Evolutionary conservation across 768 basidiomycete species (phyloP), one percentile per base, ranked within the genome.

Genomic region (Lyophyllum semitale): DNA sequence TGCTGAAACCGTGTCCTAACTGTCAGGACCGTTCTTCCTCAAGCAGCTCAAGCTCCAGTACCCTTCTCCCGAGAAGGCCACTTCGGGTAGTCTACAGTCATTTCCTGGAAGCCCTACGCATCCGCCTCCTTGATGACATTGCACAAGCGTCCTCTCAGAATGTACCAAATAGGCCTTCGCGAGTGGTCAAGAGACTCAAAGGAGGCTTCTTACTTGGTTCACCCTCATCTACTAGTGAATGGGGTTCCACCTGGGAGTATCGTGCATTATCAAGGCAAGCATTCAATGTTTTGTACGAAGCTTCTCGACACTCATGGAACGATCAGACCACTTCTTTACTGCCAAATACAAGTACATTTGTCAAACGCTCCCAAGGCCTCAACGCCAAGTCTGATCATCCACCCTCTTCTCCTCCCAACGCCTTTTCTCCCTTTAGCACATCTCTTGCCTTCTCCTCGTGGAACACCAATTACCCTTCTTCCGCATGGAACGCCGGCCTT

Each of bases 401-500:
- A 88, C 54, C 84, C 87, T 1, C 73, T 81, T 17, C 74, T 89
- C 32, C 71, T 77, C 11, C 67, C 81, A 5, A 88, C 88, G 1
- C 77, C 81, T 18, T 83, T 84, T 62, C 70, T 85, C 42, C 80
- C 84, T 8, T 71, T 91, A 1, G 58, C 68, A 17, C 58, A 68
- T 22, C 62, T 66, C 23, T 68, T 79, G 12, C 81, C 84, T 20
- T 65, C 83, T 17, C 66, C 78, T 25, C 67, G 83, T 9, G 89
- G 90, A 8, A 78, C 84, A 11, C 89, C 89, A 8, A 84, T 93
- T 48, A 78, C 76, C 9, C 75, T 93, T 3, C 76, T 92, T 18
- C 91, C 91, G 4, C 79, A 84, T 57, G 85, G 82, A 27, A 84
- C 81, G 4, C 89, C 91, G 2, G 89, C 90, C 2, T 89, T 86